Evolutionary conservation across 495 filamentous ascomycete species (phyloP), one percentile per base, ranked within the genome.

Genomic region (Cercophora newfieldiana): DNA sequence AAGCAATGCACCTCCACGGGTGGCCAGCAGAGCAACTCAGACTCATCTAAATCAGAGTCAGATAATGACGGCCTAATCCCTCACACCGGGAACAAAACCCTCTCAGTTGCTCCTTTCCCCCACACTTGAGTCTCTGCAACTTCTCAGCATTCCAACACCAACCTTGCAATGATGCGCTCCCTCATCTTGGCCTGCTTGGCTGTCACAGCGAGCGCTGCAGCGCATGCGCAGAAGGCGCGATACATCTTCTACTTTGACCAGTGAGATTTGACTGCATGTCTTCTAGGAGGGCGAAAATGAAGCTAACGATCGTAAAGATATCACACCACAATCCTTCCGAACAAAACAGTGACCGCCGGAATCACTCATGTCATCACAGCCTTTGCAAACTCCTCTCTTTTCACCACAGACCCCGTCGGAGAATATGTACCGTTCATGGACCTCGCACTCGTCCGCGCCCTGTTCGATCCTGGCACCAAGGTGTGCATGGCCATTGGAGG

Each of bases 401-500:
- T 90, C 75, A 86, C 75, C 0, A 78, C 78, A 57, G 71, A 82
- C 21, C 71, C 81, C 18, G 64, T 73, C 22, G 70, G 76, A 2
- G 79, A 77, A 31, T 80, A 77, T 66, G 78, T 82, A 1, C 80
- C 81, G 3, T 89, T 88, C 66, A 82, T 83, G 66, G 67, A 80
- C 24, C 72, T 84, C 14, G 72, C 75, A 0, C 78, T 66, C 4
- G 77, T 85, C 61, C 83, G 87, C 55, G 72, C 76, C 62, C 78
- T 83, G 37, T 89, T 89, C 70, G 69, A 80, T 22, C 69, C 81
- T 0, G 79, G 78, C 16, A 83, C 84, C 24, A 85, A 85, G 72
- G 69, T 90, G 3, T 85, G 88, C 76, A 78, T 89, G 68, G 86
- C 87, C 4, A 82, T 90, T 56, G 88, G 87, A 12, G 87, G 87